Evolutionary conservation across 2,329 filamentous ascomycete species (phyloP).

Genomic region (Calonectria multiphialidica): DNA sequence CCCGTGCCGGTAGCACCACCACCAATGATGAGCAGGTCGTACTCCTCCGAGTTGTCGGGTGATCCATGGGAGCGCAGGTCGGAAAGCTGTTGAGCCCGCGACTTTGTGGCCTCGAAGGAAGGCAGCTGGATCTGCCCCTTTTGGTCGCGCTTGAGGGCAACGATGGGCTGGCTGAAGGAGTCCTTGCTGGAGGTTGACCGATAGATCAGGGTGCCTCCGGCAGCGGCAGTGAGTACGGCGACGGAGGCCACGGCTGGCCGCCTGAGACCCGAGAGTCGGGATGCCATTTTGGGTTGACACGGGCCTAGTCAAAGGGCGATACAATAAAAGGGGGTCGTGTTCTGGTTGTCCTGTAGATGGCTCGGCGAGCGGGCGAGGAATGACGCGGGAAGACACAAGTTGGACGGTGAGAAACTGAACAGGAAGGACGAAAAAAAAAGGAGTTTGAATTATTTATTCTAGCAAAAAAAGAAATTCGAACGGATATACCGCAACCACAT

Average conservation of each 20-base stretch:
- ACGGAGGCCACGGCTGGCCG: slow-evolving; percentile 50
- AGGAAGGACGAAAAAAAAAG: not conserved
- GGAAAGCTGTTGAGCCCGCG: slow-evolving; percentile 53
- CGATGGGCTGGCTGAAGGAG: slow-evolving; percentile 48
- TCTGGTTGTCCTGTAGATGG: not conserved
- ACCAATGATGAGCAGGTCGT: slow-evolving; percentile 84
- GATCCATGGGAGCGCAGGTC: slow-evolving; percentile 51
- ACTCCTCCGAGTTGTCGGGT: slow-evolving; percentile 64
- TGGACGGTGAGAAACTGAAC: not conserved
- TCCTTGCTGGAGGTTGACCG: slow-evolving; percentile 45
- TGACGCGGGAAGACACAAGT: not conserved
- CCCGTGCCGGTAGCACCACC: slow-evolving; percentile 84
- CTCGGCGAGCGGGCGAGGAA: not conserved
- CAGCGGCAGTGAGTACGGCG: slow-evolving; percentile 43
- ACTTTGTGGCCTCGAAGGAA: slow-evolving; percentile 49
- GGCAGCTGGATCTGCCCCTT: slow-evolving; percentile 53
- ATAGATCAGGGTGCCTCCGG: slow-evolving; percentile 48
- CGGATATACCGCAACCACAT: slow-evolving; percentile 1
- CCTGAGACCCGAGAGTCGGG: slow-evolving; percentile 50
- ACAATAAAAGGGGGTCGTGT: not conserved
- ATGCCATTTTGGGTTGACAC: slow-evolving; percentile 45
- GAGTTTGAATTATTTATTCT: not conserved
- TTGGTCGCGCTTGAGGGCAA: slow-evolving; percentile 50
- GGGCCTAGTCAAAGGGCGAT: not conserved
- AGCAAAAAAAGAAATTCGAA: not conserved